Conservation (phyloP, 495 filamentous ascomycete species). For the Hypoxylon trugodes region DNA sequence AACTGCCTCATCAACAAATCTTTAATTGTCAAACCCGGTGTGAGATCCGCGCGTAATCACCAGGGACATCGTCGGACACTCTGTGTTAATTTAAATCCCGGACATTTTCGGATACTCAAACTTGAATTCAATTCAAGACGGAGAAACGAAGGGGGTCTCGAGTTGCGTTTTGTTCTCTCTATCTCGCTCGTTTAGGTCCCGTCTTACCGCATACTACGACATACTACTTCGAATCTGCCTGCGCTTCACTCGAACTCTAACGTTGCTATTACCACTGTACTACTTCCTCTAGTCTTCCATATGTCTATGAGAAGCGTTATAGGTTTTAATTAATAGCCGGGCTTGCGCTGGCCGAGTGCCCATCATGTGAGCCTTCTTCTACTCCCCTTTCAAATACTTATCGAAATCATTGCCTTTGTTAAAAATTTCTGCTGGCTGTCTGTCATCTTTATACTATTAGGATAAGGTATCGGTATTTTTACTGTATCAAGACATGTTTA, state of each 20-base stretch:
- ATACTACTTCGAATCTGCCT: constrained; percentile 5
- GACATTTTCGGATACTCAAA: not conserved
- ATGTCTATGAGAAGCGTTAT: constrained; percentile 35
- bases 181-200: constrained; percentile 1
- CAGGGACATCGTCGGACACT: not conserved
- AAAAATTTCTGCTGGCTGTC: not conserved
- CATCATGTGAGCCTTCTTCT: constrained; percentile 22
- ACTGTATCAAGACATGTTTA: not conserved
- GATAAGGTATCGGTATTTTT: not conserved
- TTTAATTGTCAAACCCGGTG: not conserved
- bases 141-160: too few relatives aligned
- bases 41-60: not conserved
- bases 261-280: not conserved
- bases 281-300: not conserved
- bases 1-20: constrained; percentile 24
- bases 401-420: not conserved
- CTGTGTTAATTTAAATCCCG: not conserved
- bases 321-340: constrained; percentile 22
- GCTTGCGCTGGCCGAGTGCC: constrained; percentile 23
- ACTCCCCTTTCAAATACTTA: not conserved
- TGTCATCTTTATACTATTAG: not conserved
- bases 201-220: constrained; percentile 10
- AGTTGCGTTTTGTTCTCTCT: constrained; percentile 13
- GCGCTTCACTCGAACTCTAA: not conserved
- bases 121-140: not conserved